phyloP scores from a whole-genome alignment of 306 rosid species.

The Arachis stenosperma region DNA sequence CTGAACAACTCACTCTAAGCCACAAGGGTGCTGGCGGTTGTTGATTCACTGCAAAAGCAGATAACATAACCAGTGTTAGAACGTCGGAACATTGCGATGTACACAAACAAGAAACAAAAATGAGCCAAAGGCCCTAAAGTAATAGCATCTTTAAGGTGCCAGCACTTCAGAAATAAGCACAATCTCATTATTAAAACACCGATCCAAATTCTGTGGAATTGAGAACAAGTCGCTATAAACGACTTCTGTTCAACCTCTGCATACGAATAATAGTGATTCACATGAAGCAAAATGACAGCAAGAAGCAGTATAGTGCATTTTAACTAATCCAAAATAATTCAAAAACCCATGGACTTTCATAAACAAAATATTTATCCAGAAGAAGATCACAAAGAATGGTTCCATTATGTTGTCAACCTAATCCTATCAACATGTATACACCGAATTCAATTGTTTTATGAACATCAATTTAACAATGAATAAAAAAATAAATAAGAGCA shows the following conservation, averaged over 20 bases:
- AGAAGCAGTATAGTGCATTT: background rate
- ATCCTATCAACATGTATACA: too few relatives aligned
- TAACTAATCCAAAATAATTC: background rate
- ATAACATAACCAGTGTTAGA: slow-evolving; percentile 32
- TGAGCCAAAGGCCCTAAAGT: background rate
- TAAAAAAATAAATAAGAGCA: background rate
- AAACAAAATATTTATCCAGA: background rate
- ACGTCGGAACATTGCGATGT: background rate
- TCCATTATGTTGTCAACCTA: background rate
- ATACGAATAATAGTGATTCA: background rate
- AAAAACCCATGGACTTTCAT: background rate
- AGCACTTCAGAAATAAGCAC: background rate
- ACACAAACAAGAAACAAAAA: background rate
- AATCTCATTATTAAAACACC: background rate
- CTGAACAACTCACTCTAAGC: slow-evolving; percentile 50
- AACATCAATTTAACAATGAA: background rate
- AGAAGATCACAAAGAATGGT: background rate
- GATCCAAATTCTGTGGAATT: background rate
- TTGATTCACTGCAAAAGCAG: slow-evolving; percentile 55
- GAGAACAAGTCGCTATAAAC: background rate
- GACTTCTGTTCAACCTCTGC: background rate
- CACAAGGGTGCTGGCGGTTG: slow-evolving; percentile 83
- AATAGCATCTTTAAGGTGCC: background rate
- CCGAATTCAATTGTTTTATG: too few relatives aligned
- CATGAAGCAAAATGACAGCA: background rate